These are phyloP conservation scores for Ophiostoma quercus DNA, from an alignment of 2,329 filamentous ascomycete species.

Conservation along the genomic window DNA sequence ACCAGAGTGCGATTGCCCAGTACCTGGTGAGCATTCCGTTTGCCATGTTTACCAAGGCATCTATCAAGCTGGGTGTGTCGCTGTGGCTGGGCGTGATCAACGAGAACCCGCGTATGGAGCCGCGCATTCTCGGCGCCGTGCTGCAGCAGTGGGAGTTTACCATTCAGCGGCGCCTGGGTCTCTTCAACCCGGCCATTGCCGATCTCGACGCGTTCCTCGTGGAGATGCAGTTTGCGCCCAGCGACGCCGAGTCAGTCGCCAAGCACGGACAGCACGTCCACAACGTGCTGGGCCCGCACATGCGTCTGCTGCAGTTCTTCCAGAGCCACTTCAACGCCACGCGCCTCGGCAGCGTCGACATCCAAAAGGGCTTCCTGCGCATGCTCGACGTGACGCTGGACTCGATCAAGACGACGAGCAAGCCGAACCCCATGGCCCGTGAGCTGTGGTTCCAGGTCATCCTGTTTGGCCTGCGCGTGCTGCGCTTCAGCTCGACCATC, in stretches of 20 bases:
- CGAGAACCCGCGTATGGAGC: slow-evolving; percentile 84
- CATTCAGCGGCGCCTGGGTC: slow-evolving; percentile 67
- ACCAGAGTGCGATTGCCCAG: slow-evolving; percentile 70
- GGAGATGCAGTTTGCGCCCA: slow-evolving; percentile 88
- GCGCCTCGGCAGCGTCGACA: slow-evolving; percentile 75
- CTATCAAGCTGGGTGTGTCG: slow-evolving; percentile 90
- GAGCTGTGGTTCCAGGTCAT: slow-evolving; percentile 90
- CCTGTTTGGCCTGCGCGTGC: slow-evolving; percentile 71
- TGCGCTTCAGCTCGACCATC: slow-evolving; percentile 66
- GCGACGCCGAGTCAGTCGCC: slow-evolving; percentile 68
- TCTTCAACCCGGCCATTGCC: slow-evolving; percentile 70
- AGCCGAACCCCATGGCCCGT: slow-evolving; percentile 77
- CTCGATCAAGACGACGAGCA: slow-evolving; percentile 59
- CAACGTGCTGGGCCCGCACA: slow-evolving; percentile 79
- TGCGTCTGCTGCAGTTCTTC: slow-evolving; percentile 80
- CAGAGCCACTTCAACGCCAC: slow-evolving; percentile 93
- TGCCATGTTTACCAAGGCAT: slow-evolving; percentile 85
- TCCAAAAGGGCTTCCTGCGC: slow-evolving; percentile 74
- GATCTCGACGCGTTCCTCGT: slow-evolving; percentile 85
- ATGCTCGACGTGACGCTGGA: slow-evolving; percentile 74
- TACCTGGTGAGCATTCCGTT: slow-evolving; percentile 92
- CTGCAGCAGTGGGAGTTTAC: slow-evolving; percentile 87
- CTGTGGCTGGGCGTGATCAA: slow-evolving; percentile 96
- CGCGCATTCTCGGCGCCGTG: slow-evolving; percentile 79
- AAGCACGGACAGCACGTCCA: slow-evolving; percentile 75